A percentile compares a stretch with the other conserved stretches of the same genome.
These are phyloP conservation scores for Nicotiana tabacum DNA, from an alignment of 257 asterid species.

Conservation along the genomic window DNA sequence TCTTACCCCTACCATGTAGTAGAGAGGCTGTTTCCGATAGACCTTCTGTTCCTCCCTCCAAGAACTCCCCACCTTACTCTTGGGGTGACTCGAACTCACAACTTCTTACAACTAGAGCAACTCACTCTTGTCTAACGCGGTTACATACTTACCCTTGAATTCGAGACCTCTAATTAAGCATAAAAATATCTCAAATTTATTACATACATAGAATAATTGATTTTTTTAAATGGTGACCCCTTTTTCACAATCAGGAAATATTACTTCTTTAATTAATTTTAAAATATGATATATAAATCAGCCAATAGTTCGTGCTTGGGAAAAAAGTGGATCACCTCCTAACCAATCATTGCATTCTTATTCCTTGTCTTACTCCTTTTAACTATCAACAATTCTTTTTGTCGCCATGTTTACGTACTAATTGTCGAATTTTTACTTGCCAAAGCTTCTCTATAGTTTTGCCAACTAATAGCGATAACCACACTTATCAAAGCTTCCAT, in stretches of 20 bases:
- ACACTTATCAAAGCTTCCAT: neutral
- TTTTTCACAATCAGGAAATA: no score
- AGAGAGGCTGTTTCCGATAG: no score
- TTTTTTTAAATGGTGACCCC: neutral
- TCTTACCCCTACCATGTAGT: no score
- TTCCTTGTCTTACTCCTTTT: neutral
- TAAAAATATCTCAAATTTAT: no score
- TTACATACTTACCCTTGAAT: no score
- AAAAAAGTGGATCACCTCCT: neutral
- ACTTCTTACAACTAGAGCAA: no score
- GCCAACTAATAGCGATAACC: neutral
- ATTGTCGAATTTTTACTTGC: neutral
- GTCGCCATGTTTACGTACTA: neutral
- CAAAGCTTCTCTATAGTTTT: neutral
- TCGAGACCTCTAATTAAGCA: no score
- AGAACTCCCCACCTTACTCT: no score
- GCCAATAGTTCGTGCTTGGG: neutral
- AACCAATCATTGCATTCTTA: neutral
- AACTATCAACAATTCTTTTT: neutral
- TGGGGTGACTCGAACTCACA: no score
- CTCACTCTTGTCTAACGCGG: no score
- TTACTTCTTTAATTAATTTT: neutral
- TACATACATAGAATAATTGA: no score
- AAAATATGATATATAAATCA: neutral
- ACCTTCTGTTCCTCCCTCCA: no score